phyloP scores from a whole-genome alignment of 305 asterid genomes.

The Nicotiana rustica region DNA sequence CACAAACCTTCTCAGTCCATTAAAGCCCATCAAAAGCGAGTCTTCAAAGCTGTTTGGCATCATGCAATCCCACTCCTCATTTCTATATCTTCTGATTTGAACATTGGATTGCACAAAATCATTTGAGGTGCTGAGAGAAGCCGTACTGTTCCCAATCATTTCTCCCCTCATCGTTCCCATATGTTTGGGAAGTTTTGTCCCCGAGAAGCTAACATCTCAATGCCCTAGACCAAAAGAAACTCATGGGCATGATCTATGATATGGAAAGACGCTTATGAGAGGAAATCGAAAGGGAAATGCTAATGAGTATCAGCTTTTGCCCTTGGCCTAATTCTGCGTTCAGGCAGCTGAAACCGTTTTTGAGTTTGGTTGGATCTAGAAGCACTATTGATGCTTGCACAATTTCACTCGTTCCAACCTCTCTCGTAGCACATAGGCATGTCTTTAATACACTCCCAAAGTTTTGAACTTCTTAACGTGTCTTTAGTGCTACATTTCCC shows the following conservation, averaged over 20 bases:
- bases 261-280: background rate
- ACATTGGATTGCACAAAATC: conserved; percentile 80
- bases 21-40: conserved; percentile 87
- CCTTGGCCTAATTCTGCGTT: background rate
- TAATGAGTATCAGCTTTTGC: background rate
- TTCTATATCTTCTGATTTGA: conserved; percentile 92
- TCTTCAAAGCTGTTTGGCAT: conserved; percentile 96
- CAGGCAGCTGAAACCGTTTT: conserved; percentile 9
- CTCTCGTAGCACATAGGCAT: background rate
- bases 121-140: conserved; percentile 36
- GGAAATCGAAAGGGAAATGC: background rate
- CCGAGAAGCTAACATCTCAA: background rate
- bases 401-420: background rate
- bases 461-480: background rate
- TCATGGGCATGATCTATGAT: background rate
- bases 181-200: background rate
- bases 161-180: background rate
- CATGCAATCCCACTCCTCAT: conserved; percentile 76
- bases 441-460: background rate
- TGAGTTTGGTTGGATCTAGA: conserved; percentile 8
- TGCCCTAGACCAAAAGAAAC: conserved; percentile 10
- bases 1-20: conserved; percentile 81
- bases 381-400: background rate
- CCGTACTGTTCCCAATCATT: background rate
- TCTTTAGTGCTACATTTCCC: background rate